Evolutionary conservation across 179 eudicot species (phyloP), one percentile per base, ranked within the genome.

Genomic region (Nepenthes alata): DNA sequence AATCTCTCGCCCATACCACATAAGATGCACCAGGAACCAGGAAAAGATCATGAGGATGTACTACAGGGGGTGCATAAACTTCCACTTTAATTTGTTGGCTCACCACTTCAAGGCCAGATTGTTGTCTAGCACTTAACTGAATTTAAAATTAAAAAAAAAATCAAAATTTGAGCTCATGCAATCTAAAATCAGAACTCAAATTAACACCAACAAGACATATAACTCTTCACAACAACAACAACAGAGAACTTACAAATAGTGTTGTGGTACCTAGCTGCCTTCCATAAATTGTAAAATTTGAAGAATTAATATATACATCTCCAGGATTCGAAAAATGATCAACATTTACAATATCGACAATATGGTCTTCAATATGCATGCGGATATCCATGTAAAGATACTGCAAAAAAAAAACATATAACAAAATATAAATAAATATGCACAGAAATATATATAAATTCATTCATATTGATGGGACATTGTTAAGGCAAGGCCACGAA

Each of bases 21-120:
- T 79, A 91, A 55, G 95, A 84, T 61, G 97, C 96, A 69, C 97
- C 97, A 47, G 97, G 97, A 59, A 82, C 89, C 61, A 91, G 78
- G 55, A 84, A 84, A 69, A 91, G 72, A 62, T 91, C 77, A 66
- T 59, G 67, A 9, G 95, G 97, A 74, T 79, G 81, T 56, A 91
- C 58, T 54, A 62, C 69, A 41, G 94, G 97, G 60, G 83, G 78
- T 47, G 85, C 78, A 76, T 91, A 91, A 38, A 91, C 97, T 77
- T 89, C 96, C 70, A 91, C 85, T 65, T 73, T 78, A 51, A 91
- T 74, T 53, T 69, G 71, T 65, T 89, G 86, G 65, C 87, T 86
- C 71, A 55, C 51, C 68, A 91, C 81, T 70, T 91, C 87, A 69
- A 44, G 75, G 45, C 97, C 96, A 70, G 95, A 81, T 64, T 76